Evolutionary conservation across 768 basidiomycete species (phyloP).

Genomic region (Mycena crocata): DNA sequence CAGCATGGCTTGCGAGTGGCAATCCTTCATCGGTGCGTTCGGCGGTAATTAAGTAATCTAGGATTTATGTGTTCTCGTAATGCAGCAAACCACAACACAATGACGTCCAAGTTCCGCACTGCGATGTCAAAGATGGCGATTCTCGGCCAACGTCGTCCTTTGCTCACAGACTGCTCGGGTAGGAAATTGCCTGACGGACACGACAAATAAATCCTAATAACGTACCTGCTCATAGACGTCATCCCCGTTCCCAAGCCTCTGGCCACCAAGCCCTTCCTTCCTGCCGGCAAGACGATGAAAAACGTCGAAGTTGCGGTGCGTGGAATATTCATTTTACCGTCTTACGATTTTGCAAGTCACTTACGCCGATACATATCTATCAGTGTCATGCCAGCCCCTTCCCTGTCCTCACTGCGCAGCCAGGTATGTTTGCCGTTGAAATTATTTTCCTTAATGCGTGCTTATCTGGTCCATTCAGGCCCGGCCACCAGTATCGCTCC

Average conservation of each 20-base stretch:
- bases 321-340: background rate
- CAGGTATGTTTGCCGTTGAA: slow-evolving; percentile 20
- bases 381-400: slow-evolving; percentile 40
- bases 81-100: slow-evolving; percentile 38
- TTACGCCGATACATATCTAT: background rate
- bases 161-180: slow-evolving; percentile 44
- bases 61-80: background rate
- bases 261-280: slow-evolving; percentile 34
- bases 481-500: slow-evolving; percentile 35
- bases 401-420: slow-evolving; percentile 37
- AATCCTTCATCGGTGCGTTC: slow-evolving; percentile 46
- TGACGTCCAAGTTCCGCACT: slow-evolving; percentile 42
- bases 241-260: slow-evolving; percentile 32
- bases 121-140: slow-evolving; percentile 48
- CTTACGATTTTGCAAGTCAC: background rate
- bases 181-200: slow-evolving; percentile 6
- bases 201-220: too few species aligned
- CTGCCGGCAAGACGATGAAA: slow-evolving; percentile 42
- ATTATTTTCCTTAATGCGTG: too few species aligned
- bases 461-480: slow-evolving; percentile 10
- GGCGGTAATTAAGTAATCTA: background rate
- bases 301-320: slow-evolving; percentile 44
- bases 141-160: slow-evolving; percentile 39
- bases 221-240: slow-evolving; percentile 34
- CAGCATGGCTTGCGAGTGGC: slow-evolving; percentile 55